Percentiles rank a stretch among this genome's conserved stretches.
Conservation (phyloP, 345 rosid genomes). For the Cardamine resedifolia region DNA sequence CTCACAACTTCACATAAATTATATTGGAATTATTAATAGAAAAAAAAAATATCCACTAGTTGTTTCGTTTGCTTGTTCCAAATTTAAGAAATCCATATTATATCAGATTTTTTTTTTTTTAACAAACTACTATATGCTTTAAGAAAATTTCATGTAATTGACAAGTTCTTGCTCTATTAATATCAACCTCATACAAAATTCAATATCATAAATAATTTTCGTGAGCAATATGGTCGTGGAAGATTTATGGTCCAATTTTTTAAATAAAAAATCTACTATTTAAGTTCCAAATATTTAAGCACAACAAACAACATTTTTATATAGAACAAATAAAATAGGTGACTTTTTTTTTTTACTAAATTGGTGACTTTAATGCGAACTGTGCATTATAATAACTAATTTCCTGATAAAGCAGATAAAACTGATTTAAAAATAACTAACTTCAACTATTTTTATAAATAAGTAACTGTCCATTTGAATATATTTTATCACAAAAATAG, state of each 20-base stretch:
- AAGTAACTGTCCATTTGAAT: background rate
- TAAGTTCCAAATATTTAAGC: background rate
- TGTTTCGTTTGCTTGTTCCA: background rate
- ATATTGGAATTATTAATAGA: background rate
- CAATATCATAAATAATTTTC: background rate
- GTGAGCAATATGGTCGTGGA: background rate
- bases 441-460: background rate
- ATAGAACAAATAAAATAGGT: background rate
- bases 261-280: too few relatives aligned
- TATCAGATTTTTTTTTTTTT: background rate
- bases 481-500: background rate
- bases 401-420: background rate
- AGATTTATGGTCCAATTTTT: background rate
- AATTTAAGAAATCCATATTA: background rate
- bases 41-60: background rate
- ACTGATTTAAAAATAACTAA: background rate
- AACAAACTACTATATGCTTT: background rate
- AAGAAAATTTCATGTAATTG: background rate
- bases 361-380: background rate
- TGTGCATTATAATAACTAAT: background rate
- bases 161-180: background rate
- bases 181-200: background rate
- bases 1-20: slow-evolving; percentile 17
- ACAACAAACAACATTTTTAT: background rate
- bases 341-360: too few relatives aligned